These are phyloP conservation scores for Huntiella abstrusa DNA, from an alignment of 2,329 filamentous ascomycete species.

Conservation along the genomic window DNA sequence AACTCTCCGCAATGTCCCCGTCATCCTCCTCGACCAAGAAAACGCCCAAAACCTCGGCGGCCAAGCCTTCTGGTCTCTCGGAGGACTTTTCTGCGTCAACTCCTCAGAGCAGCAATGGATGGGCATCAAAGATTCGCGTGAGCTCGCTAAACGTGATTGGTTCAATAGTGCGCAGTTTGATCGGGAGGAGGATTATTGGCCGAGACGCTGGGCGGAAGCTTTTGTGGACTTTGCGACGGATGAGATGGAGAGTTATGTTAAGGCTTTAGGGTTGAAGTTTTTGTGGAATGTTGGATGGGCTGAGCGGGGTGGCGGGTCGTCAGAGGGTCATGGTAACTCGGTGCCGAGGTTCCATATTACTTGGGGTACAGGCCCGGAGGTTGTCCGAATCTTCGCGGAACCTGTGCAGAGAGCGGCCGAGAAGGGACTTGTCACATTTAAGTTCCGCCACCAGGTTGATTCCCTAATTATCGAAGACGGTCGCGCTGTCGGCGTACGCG, in stretches of 20 bases:
- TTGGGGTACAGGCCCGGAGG: slow-evolving; percentile 42
- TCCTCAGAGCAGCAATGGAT: slow-evolving; percentile 35
- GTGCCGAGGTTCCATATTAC: slow-evolving; percentile 44
- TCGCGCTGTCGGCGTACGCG: slow-evolving; percentile 32
- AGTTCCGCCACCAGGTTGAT: slow-evolving; percentile 37
- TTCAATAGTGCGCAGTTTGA: slow-evolving; percentile 38
- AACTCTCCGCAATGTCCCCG: slow-evolving; percentile 28
- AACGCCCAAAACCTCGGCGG: slow-evolving; percentile 36
- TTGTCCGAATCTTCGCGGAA: slow-evolving; percentile 37
- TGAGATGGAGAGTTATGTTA: slow-evolving; percentile 39
- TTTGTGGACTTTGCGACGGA: slow-evolving; percentile 43
- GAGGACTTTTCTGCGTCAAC: slow-evolving; percentile 41
- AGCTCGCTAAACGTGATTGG: slow-evolving; percentile 41
- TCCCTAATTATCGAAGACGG: slow-evolving; percentile 36
- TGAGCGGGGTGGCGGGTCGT: slow-evolving; percentile 35
- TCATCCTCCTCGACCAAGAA: slow-evolving; percentile 39
- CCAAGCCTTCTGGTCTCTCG: slow-evolving; percentile 46
- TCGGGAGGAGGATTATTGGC: slow-evolving; percentile 36
- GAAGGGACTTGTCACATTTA: slow-evolving; percentile 34
- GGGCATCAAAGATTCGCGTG: slow-evolving; percentile 38
- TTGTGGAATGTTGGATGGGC: slow-evolving; percentile 39
- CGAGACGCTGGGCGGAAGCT: slow-evolving; percentile 40
- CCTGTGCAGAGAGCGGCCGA: slow-evolving; percentile 33
- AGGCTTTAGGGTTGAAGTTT: slow-evolving; percentile 32
- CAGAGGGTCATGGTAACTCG: slow-evolving; percentile 41